phyloP scores from a whole-genome alignment of 345 rosid genomes.

The Salix caprea region DNA sequence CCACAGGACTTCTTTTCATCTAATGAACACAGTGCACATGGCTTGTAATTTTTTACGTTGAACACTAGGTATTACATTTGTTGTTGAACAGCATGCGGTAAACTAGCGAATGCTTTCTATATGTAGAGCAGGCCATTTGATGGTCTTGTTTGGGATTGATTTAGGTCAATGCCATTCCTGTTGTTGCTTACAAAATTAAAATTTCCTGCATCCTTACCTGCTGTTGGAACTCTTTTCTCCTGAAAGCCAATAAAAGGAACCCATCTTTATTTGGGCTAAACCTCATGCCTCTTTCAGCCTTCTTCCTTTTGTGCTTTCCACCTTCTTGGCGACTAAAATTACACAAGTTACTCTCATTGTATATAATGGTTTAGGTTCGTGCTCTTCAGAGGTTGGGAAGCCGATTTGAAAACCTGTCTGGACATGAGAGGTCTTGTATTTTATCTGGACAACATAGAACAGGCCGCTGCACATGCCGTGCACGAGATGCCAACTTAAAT shows the following conservation, averaged over 20 bases:
- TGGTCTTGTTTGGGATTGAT: neutral
- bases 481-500: constrained; percentile 45
- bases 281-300: neutral
- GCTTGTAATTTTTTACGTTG: constrained; percentile 1
- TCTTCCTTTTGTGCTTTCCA: neutral
- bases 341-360: neutral
- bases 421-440: constrained; percentile 86
- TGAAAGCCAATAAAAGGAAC: neutral
- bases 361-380: constrained; percentile 51
- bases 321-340: neutral
- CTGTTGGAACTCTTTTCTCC: constrained; percentile 6
- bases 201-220: constrained; percentile 1
- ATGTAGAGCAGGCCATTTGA: neutral
- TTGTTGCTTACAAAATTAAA: neutral
- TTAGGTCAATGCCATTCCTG: neutral
- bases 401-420: constrained; percentile 82
- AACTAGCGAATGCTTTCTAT: neutral
- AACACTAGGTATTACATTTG: neutral
- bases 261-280: neutral
- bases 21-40: neutral
- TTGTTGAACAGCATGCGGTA: neutral
- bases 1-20: neutral
- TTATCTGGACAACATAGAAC: constrained; percentile 79
- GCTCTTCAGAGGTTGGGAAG: constrained; percentile 93
- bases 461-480: constrained; percentile 78